These are phyloP conservation scores for Globomyces sp. DNA, from an alignment of 371 early-diverging fungal genomes.

Conservation along the genomic window DNA sequence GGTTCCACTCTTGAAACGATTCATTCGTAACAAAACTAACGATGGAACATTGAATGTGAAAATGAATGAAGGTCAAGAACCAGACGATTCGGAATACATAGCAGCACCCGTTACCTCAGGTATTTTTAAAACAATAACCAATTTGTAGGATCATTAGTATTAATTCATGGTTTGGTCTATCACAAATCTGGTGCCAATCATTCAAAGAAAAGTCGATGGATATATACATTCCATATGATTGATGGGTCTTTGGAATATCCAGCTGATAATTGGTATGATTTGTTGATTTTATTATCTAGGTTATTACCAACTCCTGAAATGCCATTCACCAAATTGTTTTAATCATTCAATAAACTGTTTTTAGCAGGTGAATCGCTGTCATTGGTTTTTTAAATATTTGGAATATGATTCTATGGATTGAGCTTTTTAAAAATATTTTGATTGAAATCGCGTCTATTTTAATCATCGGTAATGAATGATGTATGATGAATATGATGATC, in stretches of 20 bases:
- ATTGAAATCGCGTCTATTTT: too few species aligned
- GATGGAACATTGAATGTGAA: slow-evolving; percentile 33
- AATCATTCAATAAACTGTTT: not conserved
- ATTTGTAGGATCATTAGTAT: slow-evolving; percentile 68
- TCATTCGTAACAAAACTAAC: slow-evolving; percentile 66
- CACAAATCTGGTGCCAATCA: slow-evolving; percentile 81
- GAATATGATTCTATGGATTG: too few species aligned
- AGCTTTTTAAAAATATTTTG: too few species aligned
- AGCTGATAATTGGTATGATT: slow-evolving; percentile 39
- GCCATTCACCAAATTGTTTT: slow-evolving; percentile 40
- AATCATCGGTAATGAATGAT: too few species aligned
- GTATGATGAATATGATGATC: too few species aligned
- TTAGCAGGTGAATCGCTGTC: too few species aligned
- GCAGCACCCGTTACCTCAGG: not conserved
- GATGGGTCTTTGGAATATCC: slow-evolving; percentile 62
- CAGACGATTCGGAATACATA: slow-evolving; percentile 34
- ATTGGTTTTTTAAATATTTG: too few species aligned
- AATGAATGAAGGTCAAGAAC: slow-evolving; percentile 22
- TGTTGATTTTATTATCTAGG: too few species aligned
- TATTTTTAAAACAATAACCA: too few species aligned
- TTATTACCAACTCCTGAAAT: slow-evolving; percentile 34
- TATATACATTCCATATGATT: slow-evolving; percentile 92
- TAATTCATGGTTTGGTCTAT: slow-evolving; percentile 84
- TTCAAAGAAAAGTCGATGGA: slow-evolving; percentile 76
- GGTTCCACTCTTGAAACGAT: slow-evolving; percentile 68